phyloP scores from a whole-genome alignment of 1,284 basidiomycete species.

The Cystobasidium pallidum region DNA sequence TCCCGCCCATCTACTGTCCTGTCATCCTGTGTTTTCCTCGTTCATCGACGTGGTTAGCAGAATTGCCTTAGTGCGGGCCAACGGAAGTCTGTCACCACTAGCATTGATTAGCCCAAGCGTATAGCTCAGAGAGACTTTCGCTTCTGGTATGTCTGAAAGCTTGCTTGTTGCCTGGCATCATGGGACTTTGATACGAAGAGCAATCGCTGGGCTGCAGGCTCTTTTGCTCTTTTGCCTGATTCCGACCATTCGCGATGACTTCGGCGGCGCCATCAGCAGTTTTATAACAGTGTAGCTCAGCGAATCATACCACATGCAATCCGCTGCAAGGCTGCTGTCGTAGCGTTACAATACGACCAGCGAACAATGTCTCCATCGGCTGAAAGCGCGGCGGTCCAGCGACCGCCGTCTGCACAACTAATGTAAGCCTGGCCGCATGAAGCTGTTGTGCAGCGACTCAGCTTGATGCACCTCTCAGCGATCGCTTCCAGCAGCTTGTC shows the following conservation, averaged over 20 bases:
- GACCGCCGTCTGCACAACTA: not conserved
- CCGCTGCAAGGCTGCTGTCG: not conserved
- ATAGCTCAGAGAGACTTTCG: too few relatives aligned
- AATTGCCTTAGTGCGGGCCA: too few relatives aligned
- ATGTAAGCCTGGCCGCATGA: not conserved
- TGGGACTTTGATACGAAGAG: too few relatives aligned
- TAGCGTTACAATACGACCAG: not conserved
- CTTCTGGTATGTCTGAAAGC: too few relatives aligned
- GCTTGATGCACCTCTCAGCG: not conserved
- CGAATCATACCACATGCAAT: too few relatives aligned
- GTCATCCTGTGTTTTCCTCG: too few relatives aligned
- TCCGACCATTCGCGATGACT: not conserved
- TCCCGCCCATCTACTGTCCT: too few relatives aligned
- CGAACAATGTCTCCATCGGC: not conserved
- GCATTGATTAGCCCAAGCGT: too few relatives aligned
- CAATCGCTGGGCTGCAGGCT: not conserved
- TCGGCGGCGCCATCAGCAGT: too few relatives aligned
- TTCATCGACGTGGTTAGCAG: too few relatives aligned
- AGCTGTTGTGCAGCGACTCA: not conserved
- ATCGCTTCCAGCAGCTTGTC: slow-evolving; percentile 32
- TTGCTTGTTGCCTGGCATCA: too few relatives aligned
- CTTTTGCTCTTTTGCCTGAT: not conserved
- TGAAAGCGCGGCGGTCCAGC: not conserved
- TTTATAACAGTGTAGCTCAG: not conserved
- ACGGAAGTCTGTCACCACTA: too few relatives aligned